Conservation (phyloP, 306 rosid species). For the Cicer chorassanicum region DNA sequence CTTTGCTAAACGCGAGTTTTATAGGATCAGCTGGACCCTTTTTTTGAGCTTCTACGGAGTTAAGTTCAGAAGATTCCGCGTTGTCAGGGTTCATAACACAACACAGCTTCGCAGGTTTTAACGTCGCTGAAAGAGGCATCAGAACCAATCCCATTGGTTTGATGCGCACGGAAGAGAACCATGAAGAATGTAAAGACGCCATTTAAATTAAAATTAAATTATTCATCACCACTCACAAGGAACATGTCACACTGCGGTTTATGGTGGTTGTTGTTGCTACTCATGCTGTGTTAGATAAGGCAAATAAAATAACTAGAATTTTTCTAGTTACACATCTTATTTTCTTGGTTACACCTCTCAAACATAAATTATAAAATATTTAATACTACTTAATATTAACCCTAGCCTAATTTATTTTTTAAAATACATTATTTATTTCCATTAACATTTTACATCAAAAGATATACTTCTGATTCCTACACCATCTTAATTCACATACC, state of each 20-base stretch:
- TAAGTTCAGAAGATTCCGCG: slow-evolving; percentile 52
- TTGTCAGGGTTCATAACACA: slow-evolving; percentile 48
- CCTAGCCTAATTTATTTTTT: too few species aligned
- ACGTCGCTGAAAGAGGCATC: slow-evolving; percentile 33
- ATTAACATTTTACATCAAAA: too few species aligned
- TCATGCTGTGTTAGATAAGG: too few species aligned
- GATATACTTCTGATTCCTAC: too few species aligned
- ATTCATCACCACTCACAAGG: neutral
- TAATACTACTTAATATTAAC: too few species aligned
- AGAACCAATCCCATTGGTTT: slow-evolving; percentile 44
- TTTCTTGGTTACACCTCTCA: too few species aligned
- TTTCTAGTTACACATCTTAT: too few species aligned
- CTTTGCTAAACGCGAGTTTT: slow-evolving; percentile 72
- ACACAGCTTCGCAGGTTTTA: slow-evolving; percentile 50
- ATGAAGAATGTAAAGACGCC: slow-evolving; percentile 56
- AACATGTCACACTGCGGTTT: neutral
- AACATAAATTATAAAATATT: too few species aligned
- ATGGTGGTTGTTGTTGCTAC: too few species aligned
- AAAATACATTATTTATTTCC: too few species aligned
- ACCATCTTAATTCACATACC: too few species aligned
- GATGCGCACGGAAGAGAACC: slow-evolving; percentile 50
- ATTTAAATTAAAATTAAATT: slow-evolving; percentile 18
- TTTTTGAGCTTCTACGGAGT: slow-evolving; percentile 40
- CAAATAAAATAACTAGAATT: too few species aligned
- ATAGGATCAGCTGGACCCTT: slow-evolving; percentile 54